A percentile compares a stretch with the other conserved stretches of the same genome.
Conservation (phyloP, 2,329 filamentous ascomycete genomes). For the Beauveria brongniartii region DNA sequence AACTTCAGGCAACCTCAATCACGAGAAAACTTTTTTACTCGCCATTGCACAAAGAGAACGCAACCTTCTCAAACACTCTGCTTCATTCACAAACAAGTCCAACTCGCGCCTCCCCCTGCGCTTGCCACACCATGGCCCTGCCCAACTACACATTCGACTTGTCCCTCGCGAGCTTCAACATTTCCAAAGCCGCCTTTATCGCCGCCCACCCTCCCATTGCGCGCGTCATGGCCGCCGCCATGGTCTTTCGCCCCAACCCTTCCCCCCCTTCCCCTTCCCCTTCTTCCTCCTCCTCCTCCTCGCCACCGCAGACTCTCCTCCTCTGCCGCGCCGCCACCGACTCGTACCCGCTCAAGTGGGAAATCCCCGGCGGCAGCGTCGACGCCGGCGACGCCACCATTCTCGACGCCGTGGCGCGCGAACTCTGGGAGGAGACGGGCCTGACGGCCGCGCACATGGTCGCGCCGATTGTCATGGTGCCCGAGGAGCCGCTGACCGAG, state of each 20-base stretch:
- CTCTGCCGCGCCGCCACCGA: conserved; percentile 15
- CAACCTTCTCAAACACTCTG: no score
- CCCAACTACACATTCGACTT: conserved; percentile 12
- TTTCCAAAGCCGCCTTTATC: conserved; percentile 12
- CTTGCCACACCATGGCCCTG: background rate
- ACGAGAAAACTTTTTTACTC: background rate
- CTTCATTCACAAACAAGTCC: no score
- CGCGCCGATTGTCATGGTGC: conserved; percentile 14
- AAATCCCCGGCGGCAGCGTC: conserved; percentile 29
- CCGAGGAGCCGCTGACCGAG: background rate
- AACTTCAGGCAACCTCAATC: conserved; percentile 1
- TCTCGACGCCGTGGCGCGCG: conserved; percentile 30
- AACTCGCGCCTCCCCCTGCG: background rate
- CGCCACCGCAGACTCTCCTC: background rate
- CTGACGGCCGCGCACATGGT: conserved; percentile 24
- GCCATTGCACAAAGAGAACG: no score
- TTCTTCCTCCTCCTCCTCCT: background rate
- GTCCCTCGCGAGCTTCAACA: conserved; percentile 11
- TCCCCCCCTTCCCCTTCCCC: background rate
- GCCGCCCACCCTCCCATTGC: conserved; percentile 13
- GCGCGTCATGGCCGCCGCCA: conserved; percentile 15
- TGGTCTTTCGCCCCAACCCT: conserved; percentile 14
- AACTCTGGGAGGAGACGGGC: conserved; percentile 39
- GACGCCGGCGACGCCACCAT: conserved; percentile 28
- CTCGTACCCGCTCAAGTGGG: conserved; percentile 17